Evolutionary conservation across 805 yeast genomes (phyloP).

Genomic region (Nakazawaea ambrosiae): DNA sequence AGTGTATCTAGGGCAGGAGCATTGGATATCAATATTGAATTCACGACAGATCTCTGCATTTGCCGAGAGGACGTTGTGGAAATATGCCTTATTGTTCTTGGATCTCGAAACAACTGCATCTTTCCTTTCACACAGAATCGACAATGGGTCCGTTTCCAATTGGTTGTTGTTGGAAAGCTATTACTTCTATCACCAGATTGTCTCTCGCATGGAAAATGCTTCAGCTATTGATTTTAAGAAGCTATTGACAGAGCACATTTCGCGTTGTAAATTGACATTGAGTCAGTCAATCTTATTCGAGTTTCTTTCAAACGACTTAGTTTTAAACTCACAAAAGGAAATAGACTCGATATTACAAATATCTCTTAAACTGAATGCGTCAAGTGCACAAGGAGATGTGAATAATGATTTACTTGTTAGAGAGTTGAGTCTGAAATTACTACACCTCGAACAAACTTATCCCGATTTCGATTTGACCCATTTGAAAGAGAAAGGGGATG

Average conservation of each 20-base stretch:
- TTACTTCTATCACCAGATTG: background rate
- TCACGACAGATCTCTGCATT: constrained; percentile 1
- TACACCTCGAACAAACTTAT: constrained; percentile 2
- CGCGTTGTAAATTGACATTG: too few relatives aligned
- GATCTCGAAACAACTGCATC: background rate
- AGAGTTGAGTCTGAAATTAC: too few relatives aligned
- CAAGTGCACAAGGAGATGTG: too few relatives aligned
- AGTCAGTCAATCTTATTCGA: too few relatives aligned
- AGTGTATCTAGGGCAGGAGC: background rate
- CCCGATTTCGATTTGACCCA: constrained; percentile 4
- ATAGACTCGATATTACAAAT: too few relatives aligned
- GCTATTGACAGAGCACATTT: too few relatives aligned
- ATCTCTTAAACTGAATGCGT: too few relatives aligned
- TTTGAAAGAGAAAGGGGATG: background rate
- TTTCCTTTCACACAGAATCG: background rate
- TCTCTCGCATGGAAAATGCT: too few relatives aligned
- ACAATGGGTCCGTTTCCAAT: background rate
- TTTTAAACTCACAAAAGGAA: too few relatives aligned
- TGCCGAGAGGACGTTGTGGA: constrained; percentile 10
- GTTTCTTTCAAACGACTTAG: too few relatives aligned
- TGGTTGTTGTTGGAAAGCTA: constrained; percentile 10
- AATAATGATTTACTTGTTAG: too few relatives aligned
- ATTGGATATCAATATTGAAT: constrained; percentile 1
- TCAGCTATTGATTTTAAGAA: background rate
- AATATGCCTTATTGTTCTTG: background rate